phyloP scores from a whole-genome alignment of 768 basidiomycete genomes.

The Phlebiopsis gigantea region DNA sequence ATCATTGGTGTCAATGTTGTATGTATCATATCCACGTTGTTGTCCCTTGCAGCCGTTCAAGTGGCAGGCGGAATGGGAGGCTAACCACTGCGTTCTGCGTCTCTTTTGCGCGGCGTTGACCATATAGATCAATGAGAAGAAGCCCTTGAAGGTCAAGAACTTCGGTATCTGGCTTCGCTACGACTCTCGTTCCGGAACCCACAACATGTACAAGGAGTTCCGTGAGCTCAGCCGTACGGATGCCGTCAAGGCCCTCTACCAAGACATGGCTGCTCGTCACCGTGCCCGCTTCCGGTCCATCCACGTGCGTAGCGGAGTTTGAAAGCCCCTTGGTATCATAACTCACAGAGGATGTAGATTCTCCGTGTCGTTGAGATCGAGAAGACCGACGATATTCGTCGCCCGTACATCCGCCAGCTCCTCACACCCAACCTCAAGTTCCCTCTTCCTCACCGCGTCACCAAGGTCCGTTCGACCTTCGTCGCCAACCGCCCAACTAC shows the following conservation, averaged over 20 bases:
- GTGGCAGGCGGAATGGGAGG: conserved; percentile 76
- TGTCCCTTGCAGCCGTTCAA: conserved; percentile 67
- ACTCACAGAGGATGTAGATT: conserved; percentile 51
- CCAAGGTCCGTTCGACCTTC: conserved; percentile 76
- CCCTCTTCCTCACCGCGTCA: conserved; percentile 90
- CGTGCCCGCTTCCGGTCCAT: conserved; percentile 99
- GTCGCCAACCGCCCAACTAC: conserved; percentile 73
- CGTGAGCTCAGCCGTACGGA: conserved; percentile 92
- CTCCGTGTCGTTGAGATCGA: conserved; percentile 95
- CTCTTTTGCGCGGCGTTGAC: conserved; percentile 19
- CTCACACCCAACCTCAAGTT: conserved; percentile 88
- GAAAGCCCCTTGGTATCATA: neutral
- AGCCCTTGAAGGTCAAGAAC: conserved; percentile 98
- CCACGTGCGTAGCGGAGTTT: conserved; percentile 55
- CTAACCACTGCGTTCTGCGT: conserved; percentile 27
- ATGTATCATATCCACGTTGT: conserved; percentile 39
- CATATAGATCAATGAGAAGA: conserved; percentile 92
- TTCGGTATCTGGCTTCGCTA: conserved; percentile 99
- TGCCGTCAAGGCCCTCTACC: conserved; percentile 95
- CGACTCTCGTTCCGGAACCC: conserved; percentile 98
- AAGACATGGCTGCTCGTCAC: conserved; percentile 99
- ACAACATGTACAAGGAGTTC: conserved; percentile 99
- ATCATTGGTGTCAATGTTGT: conserved; percentile 98
- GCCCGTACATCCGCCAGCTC: conserved; percentile 98
- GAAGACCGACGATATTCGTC: conserved; percentile 87